Evolutionary conservation across 805 yeast species (phyloP).

Genomic region (Candida koratica): DNA sequence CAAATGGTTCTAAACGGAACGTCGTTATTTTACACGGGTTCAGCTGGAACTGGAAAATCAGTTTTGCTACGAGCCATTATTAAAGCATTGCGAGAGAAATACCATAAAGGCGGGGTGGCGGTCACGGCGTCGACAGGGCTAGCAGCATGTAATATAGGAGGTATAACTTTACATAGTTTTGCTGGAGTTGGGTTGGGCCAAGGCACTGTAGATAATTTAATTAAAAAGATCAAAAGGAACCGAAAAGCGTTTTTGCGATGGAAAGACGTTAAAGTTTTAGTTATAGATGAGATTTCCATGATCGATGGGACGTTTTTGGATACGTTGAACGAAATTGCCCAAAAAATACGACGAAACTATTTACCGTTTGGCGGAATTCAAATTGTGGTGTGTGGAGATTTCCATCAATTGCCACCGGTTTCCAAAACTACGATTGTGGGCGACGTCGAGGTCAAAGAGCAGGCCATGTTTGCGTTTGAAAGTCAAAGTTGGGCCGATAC

Average conservation of each 20-base stretch:
- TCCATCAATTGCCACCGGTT: conserved; percentile 79
- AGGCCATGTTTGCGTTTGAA: conserved; percentile 58
- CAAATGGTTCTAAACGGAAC: conserved; percentile 60
- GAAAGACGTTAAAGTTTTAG: conserved; percentile 53
- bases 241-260: conserved; percentile 51
- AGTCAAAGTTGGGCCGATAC: conserved; percentile 57
- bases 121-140: conserved; percentile 84
- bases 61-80: conserved; percentile 68
- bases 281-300: conserved; percentile 81
- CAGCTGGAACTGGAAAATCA: conserved; percentile 98
- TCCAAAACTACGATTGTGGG: conserved; percentile 29
- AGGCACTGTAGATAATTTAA: conserved; percentile 44
- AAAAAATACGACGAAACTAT: conserved; percentile 40
- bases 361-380: conserved; percentile 81
- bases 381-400: conserved; percentile 73
- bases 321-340: conserved; percentile 59
- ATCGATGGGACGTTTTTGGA: conserved; percentile 65
- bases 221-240: conserved; percentile 51
- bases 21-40: conserved; percentile 88
- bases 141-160: conserved; percentile 81
- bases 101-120: conserved; percentile 53
- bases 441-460: conserved; percentile 19
- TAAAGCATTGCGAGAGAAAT: conserved; percentile 43
- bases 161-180: conserved; percentile 71
- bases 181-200: conserved; percentile 75